Percentiles rank a stretch among this genome's conserved stretches.
phyloP scores from a whole-genome alignment of 306 rosid species.

The Citrullus mucosospermus region DNA sequence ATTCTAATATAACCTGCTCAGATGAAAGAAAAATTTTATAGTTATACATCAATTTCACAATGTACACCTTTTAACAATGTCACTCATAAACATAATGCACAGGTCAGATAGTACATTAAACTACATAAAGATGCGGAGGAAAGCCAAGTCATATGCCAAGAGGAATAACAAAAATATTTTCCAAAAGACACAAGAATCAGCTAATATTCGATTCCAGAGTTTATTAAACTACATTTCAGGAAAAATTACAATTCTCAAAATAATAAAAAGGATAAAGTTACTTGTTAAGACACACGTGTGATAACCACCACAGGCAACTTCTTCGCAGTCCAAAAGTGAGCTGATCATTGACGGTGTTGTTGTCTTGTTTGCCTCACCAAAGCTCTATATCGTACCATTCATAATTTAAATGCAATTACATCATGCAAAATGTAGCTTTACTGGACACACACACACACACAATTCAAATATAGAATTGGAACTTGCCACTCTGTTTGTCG shows the following conservation, averaged over 20 bases:
- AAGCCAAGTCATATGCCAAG: background rate
- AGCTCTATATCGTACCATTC: slow-evolving; percentile 31
- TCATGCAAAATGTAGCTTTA: background rate
- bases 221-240: background rate
- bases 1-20: background rate
- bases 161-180: background rate
- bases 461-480: background rate
- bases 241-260: background rate
- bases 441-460: background rate
- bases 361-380: slow-evolving; percentile 30
- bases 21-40: background rate
- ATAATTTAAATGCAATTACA: background rate
- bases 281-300: slow-evolving; percentile 84
- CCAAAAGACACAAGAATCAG: background rate
- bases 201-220: background rate
- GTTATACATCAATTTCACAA: background rate
- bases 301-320: slow-evolving; percentile 92
- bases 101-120: background rate
- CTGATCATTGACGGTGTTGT: slow-evolving; percentile 40
- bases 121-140: background rate
- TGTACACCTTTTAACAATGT: background rate
- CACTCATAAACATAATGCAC: background rate
- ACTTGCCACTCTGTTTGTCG: slow-evolving; percentile 51
- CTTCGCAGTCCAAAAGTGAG: slow-evolving; percentile 53
- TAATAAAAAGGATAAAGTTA: slow-evolving; percentile 25